phyloP scores from a whole-genome alignment of 768 basidiomycete genomes.

The Lepiota venenata region DNA sequence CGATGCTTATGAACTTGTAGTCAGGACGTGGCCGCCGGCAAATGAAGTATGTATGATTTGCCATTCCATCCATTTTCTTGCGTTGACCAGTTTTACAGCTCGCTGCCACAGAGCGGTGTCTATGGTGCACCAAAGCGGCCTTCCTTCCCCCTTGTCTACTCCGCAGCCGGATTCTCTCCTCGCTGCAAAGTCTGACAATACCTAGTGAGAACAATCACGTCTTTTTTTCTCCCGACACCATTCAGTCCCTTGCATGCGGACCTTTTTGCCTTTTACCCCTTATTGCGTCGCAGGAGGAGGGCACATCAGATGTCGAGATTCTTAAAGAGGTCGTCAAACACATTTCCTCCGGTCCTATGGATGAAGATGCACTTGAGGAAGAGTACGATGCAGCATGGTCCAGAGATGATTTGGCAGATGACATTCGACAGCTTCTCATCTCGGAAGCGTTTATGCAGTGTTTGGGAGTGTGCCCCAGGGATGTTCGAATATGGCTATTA shows the following conservation, averaged over 20 bases:
- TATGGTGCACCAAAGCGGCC: slow-evolving; percentile 73
- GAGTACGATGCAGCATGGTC: slow-evolving; percentile 42
- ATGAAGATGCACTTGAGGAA: slow-evolving; percentile 42
- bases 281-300: slow-evolving; percentile 20
- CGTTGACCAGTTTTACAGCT: slow-evolving; percentile 22
- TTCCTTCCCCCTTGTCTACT: slow-evolving; percentile 35
- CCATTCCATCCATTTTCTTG: background rate
- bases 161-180: slow-evolving; percentile 47
- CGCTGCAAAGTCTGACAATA: slow-evolving; percentile 45
- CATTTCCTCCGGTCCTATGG: slow-evolving; percentile 44
- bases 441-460: slow-evolving; percentile 48
- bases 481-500: slow-evolving; percentile 48
- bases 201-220: slow-evolving; percentile 38
- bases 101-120: slow-evolving; percentile 51
- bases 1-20: slow-evolving; percentile 58
- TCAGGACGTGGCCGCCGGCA: slow-evolving; percentile 52
- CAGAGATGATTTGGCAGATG: slow-evolving; percentile 28
- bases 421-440: slow-evolving; percentile 33
- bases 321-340: slow-evolving; percentile 41
- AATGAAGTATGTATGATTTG: slow-evolving; percentile 42
- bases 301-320: slow-evolving; percentile 29
- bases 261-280: slow-evolving; percentile 48
- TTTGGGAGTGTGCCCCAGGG: slow-evolving; percentile 44
- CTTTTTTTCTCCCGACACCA: slow-evolving; percentile 38
- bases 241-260: slow-evolving; percentile 50